These are phyloP conservation scores for Penicillium subrubescens DNA, from an alignment of 495 filamentous ascomycete species.

Conservation along the genomic window DNA sequence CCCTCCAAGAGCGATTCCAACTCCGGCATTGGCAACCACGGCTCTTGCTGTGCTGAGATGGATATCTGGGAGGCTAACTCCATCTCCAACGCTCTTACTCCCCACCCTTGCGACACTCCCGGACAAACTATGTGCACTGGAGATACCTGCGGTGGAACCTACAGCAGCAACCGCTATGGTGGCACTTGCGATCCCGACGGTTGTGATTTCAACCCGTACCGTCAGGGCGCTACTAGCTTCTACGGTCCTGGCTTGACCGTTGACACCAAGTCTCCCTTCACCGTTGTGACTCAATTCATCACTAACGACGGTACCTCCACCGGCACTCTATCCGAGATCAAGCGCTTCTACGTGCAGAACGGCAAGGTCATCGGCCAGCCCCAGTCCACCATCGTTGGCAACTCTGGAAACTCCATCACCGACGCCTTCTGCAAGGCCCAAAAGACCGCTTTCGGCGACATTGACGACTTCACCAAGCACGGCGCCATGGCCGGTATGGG, in stretches of 20 bases:
- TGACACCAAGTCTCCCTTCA: conserved; percentile 65
- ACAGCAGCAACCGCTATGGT: conserved; percentile 44
- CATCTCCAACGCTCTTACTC: conserved; percentile 58
- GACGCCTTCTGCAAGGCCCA: conserved; percentile 61
- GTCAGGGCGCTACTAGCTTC: conserved; percentile 62
- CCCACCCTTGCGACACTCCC: conserved; percentile 63
- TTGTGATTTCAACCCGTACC: conserved; percentile 80
- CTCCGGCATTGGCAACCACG: conserved; percentile 59
- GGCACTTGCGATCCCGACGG: conserved; percentile 74
- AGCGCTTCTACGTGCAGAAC: conserved; percentile 72
- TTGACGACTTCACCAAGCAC: conserved; percentile 56
- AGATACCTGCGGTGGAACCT: conserved; percentile 54
- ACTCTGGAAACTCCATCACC: conserved; percentile 61
- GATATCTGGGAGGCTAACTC: conserved; percentile 75
- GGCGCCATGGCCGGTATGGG: conserved; percentile 65
- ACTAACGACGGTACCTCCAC: conserved; percentile 55
- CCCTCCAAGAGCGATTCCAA: conserved; percentile 61
- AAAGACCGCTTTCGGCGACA: conserved; percentile 63
- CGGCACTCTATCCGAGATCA: conserved; percentile 63
- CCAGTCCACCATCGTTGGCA: conserved; percentile 51
- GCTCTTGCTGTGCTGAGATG: conserved; percentile 74
- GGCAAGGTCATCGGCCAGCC: conserved; percentile 64
- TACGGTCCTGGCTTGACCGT: conserved; percentile 62
- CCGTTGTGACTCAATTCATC: conserved; percentile 72
- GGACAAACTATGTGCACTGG: conserved; percentile 60